These are phyloP conservation scores for Nicotiana noctiflora DNA, from an alignment of 257 asterid genomes.

Conservation along the genomic window DNA sequence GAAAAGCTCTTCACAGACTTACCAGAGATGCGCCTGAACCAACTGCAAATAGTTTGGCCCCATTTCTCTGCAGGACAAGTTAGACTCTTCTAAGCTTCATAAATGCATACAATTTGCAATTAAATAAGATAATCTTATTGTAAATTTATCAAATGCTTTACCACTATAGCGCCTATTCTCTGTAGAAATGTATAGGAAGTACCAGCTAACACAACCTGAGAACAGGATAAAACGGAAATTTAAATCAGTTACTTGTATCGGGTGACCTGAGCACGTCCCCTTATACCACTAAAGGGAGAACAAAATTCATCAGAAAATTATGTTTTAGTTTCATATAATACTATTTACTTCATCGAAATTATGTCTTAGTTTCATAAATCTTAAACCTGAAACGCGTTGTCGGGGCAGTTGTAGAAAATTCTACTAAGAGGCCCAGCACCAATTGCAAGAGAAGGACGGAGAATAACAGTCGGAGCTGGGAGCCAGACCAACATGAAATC, in stretches of 20 bases:
- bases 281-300: conserved; percentile 6
- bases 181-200: conserved; percentile 70
- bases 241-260: neutral
- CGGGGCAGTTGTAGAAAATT: conserved; percentile 88
- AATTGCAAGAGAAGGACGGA: conserved; percentile 55
- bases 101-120: neutral
- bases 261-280: neutral
- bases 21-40: conserved; percentile 94
- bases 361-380: neutral
- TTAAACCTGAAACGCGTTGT: conserved; percentile 90
- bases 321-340: neutral
- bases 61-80: conserved; percentile 66
- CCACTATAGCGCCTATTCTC: conserved; percentile 84
- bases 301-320: neutral
- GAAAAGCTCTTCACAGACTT: conserved; percentile 14
- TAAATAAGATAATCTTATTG: conserved; percentile 1
- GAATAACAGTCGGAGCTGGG: conserved; percentile 94
- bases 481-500: conserved; percentile 99
- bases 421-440: conserved; percentile 60
- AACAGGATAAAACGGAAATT: neutral
- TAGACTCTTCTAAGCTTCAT: conserved; percentile 15
- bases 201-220: conserved; percentile 91
- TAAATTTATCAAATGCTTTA: conserved; percentile 15
- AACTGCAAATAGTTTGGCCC: conserved; percentile 80
- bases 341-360: no score